Conservation (phyloP, 257 asterid species). For the Linderniella brevidens region DNA sequence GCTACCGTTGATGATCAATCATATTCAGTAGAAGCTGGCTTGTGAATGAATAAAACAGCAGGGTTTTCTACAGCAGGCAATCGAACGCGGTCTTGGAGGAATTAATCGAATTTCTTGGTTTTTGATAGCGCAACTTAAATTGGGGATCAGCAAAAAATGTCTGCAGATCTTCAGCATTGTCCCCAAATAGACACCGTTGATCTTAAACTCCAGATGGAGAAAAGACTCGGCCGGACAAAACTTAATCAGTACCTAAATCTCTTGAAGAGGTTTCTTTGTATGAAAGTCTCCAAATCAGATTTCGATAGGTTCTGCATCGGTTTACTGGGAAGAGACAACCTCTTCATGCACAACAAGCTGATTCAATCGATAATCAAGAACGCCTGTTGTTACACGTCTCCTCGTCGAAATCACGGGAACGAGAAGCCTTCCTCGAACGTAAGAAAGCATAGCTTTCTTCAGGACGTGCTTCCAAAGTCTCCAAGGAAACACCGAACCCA, state of each 20-base stretch:
- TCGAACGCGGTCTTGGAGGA: too few species aligned
- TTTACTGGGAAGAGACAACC: constrained; percentile 40
- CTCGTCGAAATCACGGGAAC: constrained; percentile 22
- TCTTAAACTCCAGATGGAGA: constrained; percentile 34
- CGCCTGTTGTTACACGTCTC: constrained; percentile 28
- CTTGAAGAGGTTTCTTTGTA: constrained; percentile 24
- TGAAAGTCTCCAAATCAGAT: constrained; percentile 30
- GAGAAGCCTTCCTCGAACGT: constrained; percentile 15
- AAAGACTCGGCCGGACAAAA: constrained; percentile 40
- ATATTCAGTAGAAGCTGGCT: background rate
- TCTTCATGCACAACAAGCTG: constrained; percentile 42
- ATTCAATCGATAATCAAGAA: constrained; percentile 36
- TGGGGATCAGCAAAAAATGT: constrained; percentile 17
- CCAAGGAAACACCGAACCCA: constrained; percentile 40
- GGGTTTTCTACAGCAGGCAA: too few species aligned
- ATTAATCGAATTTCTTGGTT: too few species aligned
- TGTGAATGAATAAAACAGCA: too few species aligned
- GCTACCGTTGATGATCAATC: constrained; percentile 3
- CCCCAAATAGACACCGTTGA: constrained; percentile 31
- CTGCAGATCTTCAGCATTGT: constrained; percentile 23
- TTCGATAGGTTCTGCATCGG: constrained; percentile 40
- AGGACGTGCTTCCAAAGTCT: constrained; percentile 26
- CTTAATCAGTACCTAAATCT: constrained; percentile 35
- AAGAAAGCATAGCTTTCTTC: constrained; percentile 27
- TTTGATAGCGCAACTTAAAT: too few species aligned